Conservation (phyloP, 371 early-diverging fungal species). For the Cokeromyces recurvatus region DNA sequence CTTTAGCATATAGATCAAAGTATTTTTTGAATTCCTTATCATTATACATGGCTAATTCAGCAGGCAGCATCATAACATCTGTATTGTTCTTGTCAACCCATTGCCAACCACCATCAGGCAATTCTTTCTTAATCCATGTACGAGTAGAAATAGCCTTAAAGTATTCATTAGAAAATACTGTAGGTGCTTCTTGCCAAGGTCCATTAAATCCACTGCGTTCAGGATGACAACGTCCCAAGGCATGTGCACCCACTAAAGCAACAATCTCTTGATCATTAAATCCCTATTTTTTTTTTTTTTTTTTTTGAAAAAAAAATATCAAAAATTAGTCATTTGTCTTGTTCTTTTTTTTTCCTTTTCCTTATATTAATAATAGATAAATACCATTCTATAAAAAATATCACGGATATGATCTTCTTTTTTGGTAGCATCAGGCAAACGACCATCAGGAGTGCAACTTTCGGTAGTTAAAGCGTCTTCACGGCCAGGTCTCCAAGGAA, state of each 20-base stretch:
- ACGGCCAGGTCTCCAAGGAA: conserved; percentile 90
- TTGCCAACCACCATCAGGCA: conserved; percentile 82
- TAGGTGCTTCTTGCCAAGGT: conserved; percentile 90
- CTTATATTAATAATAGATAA: not conserved
- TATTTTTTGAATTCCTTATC: conserved; percentile 74
- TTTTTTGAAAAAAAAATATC: not conserved
- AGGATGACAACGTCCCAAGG: conserved; percentile 93
- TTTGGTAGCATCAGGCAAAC: conserved; percentile 86
- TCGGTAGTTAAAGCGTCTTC: conserved; percentile 45
- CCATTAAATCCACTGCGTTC: conserved; percentile 86
- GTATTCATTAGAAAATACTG: conserved; percentile 85
- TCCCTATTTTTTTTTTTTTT: conserved; percentile 33
- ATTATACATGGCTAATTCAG: conserved; percentile 37
- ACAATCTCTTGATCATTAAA: conserved; percentile 95
- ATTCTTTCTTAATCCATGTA: conserved; percentile 76
- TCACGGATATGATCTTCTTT: conserved; percentile 73
- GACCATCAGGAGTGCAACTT: conserved; percentile 80
- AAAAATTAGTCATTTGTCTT: too few species aligned
- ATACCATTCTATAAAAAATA: conserved; percentile 87
- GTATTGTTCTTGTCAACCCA: conserved; percentile 72
- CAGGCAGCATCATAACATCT: conserved; percentile 48
- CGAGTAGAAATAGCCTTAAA: conserved; percentile 74
- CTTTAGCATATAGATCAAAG: conserved; percentile 81
- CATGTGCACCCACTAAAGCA: conserved; percentile 90
- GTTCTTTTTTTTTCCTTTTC: too few species aligned